Conservation (phyloP, 2,329 filamentous ascomycete species). For the Clarireedia homoeocarpa region DNA sequence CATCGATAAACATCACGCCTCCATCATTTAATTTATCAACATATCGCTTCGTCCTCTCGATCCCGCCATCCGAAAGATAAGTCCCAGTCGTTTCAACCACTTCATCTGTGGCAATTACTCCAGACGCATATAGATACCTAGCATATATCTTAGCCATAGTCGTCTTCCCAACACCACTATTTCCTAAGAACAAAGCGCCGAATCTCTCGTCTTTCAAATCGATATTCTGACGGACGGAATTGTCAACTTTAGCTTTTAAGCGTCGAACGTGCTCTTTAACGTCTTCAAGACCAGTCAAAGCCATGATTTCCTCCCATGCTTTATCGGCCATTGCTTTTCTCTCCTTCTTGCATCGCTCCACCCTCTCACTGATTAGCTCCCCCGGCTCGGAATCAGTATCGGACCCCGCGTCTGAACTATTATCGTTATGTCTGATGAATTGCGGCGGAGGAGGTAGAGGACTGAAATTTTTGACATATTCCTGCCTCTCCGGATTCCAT, state of each 20-base stretch:
- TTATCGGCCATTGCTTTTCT: slow-evolving; percentile 34
- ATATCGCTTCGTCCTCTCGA: slow-evolving; percentile 46
- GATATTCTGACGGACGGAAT: slow-evolving; percentile 35
- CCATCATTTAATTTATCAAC: slow-evolving; percentile 54
- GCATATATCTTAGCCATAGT: slow-evolving; percentile 66
- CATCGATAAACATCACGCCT: slow-evolving; percentile 68
- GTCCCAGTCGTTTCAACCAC: slow-evolving; percentile 63
- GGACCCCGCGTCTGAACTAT: neutral
- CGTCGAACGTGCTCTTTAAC: slow-evolving; percentile 44
- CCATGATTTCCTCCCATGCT: slow-evolving; percentile 41
- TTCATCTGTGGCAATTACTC: slow-evolving; percentile 47
- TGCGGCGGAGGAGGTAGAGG: neutral
- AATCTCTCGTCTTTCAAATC: slow-evolving; percentile 41
- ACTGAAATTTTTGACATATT: neutral
- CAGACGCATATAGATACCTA: slow-evolving; percentile 51
- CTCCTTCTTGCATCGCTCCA: slow-evolving; percentile 8
- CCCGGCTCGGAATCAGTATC: neutral
- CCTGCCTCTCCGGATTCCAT: neutral
- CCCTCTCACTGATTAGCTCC: neutral
- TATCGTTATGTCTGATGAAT: neutral
- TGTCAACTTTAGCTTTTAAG: slow-evolving; percentile 44
- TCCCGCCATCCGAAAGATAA: slow-evolving; percentile 52
- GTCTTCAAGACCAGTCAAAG: slow-evolving; percentile 44
- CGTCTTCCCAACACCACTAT: slow-evolving; percentile 54
- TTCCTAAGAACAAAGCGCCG: slow-evolving; percentile 43